A percentile compares a stretch with the other conserved stretches of the same genome.
These are phyloP conservation scores for Inga leiocalycina DNA, from an alignment of 306 rosid species.

Conservation along the genomic window DNA sequence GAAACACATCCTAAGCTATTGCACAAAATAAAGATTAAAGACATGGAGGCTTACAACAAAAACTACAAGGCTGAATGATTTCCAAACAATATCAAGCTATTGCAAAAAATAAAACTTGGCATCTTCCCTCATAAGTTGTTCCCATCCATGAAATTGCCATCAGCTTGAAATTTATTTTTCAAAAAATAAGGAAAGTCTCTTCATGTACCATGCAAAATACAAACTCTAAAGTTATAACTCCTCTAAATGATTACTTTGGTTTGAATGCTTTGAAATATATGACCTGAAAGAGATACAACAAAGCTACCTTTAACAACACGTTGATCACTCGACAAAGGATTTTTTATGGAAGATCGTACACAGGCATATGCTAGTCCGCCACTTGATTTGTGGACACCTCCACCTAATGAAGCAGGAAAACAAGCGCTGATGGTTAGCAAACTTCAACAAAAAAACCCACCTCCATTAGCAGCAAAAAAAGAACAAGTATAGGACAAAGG, in stretches of 20 bases:
- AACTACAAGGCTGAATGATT: too few relatives aligned
- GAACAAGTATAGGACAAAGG: not conserved
- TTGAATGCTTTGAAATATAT: not conserved
- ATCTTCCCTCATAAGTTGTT: too few relatives aligned
- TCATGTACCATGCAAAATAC: not conserved
- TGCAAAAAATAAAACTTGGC: too few relatives aligned
- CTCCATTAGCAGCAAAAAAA: not conserved
- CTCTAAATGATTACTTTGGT: not conserved
- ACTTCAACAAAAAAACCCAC: not conserved
- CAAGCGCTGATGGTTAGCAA: not conserved
- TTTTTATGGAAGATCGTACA: conserved; percentile 73
- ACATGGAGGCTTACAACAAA: too few relatives aligned
- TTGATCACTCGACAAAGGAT: conserved; percentile 87
- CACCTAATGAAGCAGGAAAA: conserved; percentile 55
- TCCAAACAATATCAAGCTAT: too few relatives aligned
- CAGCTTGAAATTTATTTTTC: conserved; percentile 58
- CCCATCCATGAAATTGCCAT: not conserved
- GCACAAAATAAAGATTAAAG: too few relatives aligned
- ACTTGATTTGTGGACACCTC: conserved; percentile 95
- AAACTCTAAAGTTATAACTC: not conserved
- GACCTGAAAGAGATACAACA: not conserved
- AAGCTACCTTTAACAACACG: conserved; percentile 72
- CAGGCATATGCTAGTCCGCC: conserved; percentile 91
- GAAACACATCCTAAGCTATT: too few relatives aligned
- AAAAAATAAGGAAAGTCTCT: not conserved